A percentile compares a stretch with the other conserved stretches of the same genome.
Conservation (phyloP, 768 basidiomycete genomes). For the Mycena vulgaris region DNA sequence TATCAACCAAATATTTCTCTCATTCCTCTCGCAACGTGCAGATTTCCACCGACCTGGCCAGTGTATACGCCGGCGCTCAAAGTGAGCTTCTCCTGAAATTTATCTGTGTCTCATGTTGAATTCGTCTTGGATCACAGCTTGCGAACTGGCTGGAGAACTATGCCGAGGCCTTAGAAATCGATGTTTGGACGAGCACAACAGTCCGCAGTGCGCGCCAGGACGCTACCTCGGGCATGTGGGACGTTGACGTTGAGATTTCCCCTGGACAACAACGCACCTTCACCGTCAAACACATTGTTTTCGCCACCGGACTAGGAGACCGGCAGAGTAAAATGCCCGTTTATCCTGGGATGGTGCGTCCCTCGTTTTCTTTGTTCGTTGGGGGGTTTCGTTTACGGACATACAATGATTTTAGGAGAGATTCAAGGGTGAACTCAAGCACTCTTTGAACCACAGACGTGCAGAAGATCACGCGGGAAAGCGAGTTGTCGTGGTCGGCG, state of each 20-base stretch:
- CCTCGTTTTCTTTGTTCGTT: too few species aligned
- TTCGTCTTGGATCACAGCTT: conserved; percentile 58
- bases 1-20: background rate
- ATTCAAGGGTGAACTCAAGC: conserved; percentile 66
- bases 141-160: conserved; percentile 73
- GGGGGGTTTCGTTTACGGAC: too few species aligned
- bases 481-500: conserved; percentile 78
- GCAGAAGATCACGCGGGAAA: conserved; percentile 69
- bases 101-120: background rate
- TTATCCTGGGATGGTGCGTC: conserved; percentile 63
- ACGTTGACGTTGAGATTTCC: conserved; percentile 54
- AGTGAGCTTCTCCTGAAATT: conserved; percentile 42
- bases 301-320: conserved; percentile 66
- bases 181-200: conserved; percentile 63
- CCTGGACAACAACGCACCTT: conserved; percentile 56
- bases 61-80: conserved; percentile 66
- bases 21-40: conserved; percentile 37
- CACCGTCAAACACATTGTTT: conserved; percentile 64
- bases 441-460: conserved; percentile 66
- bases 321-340: conserved; percentile 62
- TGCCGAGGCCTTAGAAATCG: conserved; percentile 63
- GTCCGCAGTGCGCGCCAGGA: conserved; percentile 51
- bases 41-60: conserved; percentile 74
- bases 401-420: conserved; percentile 56
- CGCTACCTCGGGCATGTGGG: conserved; percentile 59